phyloP scores from a whole-genome alignment of 495 filamentous ascomycete species.

The Hypoxylon lienhwacheense region DNA sequence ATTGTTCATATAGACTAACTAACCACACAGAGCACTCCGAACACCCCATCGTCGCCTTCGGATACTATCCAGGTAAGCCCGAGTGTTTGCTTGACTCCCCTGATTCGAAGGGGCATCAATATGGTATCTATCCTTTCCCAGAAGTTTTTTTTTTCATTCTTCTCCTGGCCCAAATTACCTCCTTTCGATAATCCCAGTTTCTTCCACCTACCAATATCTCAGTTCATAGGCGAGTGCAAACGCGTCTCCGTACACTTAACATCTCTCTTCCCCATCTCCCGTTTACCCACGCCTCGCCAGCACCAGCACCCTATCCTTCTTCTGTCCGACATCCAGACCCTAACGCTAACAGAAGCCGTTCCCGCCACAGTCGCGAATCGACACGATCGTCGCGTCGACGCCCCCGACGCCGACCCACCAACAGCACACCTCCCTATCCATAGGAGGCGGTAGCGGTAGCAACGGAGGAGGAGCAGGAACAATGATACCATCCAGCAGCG shows the following conservation, averaged over 20 bases:
- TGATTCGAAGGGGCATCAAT: neutral
- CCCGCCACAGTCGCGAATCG: slow-evolving; percentile 33
- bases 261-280: neutral
- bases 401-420: slow-evolving; percentile 18
- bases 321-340: neutral
- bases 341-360: slow-evolving; percentile 12
- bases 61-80: slow-evolving; percentile 45
- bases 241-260: neutral
- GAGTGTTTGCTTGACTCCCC: neutral
- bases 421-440: neutral
- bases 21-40: slow-evolving; percentile 10
- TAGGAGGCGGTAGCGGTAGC: neutral
- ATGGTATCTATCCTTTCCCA: slow-evolving; percentile 1
- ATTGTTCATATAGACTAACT: neutral
- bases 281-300: too few species aligned
- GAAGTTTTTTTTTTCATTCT: neutral
- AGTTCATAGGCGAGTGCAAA: slow-evolving; percentile 11
- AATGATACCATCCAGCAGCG: too few species aligned
- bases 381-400: slow-evolving; percentile 38
- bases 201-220: neutral
- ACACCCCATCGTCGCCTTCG: slow-evolving; percentile 24
- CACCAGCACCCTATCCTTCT: too few species aligned
- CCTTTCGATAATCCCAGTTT: neutral
- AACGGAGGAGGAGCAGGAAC: too few species aligned
- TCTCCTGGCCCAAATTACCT: neutral